A percentile compares a stretch with the other conserved stretches of the same genome.
Conservation (phyloP, 208 protist species). For the Balamuthia mandrillaris region DNA sequence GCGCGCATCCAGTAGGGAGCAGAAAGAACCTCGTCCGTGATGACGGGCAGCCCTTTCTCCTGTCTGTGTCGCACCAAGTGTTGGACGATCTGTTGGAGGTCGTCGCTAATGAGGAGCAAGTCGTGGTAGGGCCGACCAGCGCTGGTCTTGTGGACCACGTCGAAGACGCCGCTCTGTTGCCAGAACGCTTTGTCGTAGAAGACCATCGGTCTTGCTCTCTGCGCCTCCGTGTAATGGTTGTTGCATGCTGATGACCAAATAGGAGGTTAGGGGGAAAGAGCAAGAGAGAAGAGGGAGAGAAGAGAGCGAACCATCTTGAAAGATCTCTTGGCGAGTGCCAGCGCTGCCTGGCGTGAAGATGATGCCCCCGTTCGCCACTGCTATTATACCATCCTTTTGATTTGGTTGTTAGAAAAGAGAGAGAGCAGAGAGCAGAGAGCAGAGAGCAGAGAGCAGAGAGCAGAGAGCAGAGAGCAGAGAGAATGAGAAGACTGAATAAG, state of each 20-base stretch:
- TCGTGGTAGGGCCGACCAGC: neutral
- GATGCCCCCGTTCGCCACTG: slow-evolving; percentile 18
- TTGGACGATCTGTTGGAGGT: neutral
- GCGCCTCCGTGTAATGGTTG: slow-evolving; percentile 16
- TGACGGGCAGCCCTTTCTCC: neutral
- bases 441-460: neutral
- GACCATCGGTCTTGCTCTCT: neutral
- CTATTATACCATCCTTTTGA: slow-evolving; percentile 5
- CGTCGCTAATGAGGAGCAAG: neutral
- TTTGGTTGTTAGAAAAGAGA: too few relatives aligned
- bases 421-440: neutral
- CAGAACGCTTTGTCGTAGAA: neutral
- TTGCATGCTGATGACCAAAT: neutral
- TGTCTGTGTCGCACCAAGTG: neutral
- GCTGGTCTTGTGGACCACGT: neutral
- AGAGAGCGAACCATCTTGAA: neutral
- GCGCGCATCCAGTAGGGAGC: slow-evolving; percentile 25
- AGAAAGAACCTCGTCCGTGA: slow-evolving; percentile 11
- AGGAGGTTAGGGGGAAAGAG: neutral
- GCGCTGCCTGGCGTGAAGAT: slow-evolving; percentile 28
- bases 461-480: neutral
- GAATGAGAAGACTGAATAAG: neutral
- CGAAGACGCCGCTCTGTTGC: slow-evolving; percentile 5
- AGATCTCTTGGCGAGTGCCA: slow-evolving; percentile 25
- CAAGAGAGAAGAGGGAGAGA: neutral